A percentile compares a stretch with the other conserved stretches of the same genome.
These are phyloP conservation scores for Xylaria castorea DNA, from an alignment of 495 filamentous ascomycete genomes.

Conservation along the genomic window DNA sequence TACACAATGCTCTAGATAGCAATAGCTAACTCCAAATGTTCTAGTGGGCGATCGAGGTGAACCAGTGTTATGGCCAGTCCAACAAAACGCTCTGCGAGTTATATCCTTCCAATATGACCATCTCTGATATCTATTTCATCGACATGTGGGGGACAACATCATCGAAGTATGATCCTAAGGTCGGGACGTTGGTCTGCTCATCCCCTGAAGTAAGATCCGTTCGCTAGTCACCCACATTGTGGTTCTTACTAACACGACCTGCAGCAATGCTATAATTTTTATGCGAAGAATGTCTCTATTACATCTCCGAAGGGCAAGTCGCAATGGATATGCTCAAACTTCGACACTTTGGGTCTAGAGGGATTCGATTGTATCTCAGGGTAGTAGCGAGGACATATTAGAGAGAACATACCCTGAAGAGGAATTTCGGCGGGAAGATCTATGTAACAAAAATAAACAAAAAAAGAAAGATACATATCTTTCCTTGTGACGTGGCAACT, in stretches of 20 bases:
- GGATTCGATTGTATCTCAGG: constrained; percentile 22
- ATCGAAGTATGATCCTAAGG: constrained; percentile 23
- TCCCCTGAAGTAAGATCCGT: constrained; percentile 8
- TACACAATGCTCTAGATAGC: background rate
- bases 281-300: constrained; percentile 22
- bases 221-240: background rate
- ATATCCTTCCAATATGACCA: constrained; percentile 63
- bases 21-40: background rate
- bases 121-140: constrained; percentile 61
- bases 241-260: background rate
- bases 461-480: background rate
- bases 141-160: constrained; percentile 52
- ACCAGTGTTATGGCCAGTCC: constrained; percentile 70
- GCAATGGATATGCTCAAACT: constrained; percentile 24
- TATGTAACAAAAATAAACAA: too few relatives aligned
- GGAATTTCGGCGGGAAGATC: background rate
- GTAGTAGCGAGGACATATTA: background rate
- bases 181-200: constrained; percentile 27
- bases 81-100: constrained; percentile 67
- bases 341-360: constrained; percentile 20
- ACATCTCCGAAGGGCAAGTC: constrained; percentile 21
- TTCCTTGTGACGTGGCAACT: background rate
- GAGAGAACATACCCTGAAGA: background rate
- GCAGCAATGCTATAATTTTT: constrained; percentile 24
- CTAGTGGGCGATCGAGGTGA: constrained; percentile 65